Percentiles rank a stretch among this genome's conserved stretches.
Conservation (phyloP, 306 rosid species). For the Alnus rubra region DNA sequence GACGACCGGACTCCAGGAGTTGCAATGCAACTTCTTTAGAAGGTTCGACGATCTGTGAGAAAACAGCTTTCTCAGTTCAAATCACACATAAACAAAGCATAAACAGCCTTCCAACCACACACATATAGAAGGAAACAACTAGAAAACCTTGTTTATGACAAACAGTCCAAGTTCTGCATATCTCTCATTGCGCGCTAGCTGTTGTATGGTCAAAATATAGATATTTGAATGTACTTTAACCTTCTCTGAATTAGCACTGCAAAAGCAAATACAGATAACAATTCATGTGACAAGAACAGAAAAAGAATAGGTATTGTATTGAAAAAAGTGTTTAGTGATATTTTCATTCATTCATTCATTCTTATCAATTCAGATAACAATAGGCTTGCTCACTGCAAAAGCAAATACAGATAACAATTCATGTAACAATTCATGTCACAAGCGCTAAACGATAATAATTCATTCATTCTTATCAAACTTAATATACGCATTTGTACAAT, state of each 20-base stretch:
- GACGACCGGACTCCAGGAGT: constrained; percentile 89
- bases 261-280: constrained; percentile 29
- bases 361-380: not conserved
- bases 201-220: constrained; percentile 68
- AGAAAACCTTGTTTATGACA: constrained; percentile 76
- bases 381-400: no score
- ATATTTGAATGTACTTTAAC: constrained; percentile 69
- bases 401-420: no score
- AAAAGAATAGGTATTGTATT: not conserved
- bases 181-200: constrained; percentile 74
- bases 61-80: constrained; percentile 21
- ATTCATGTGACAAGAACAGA: constrained; percentile 13
- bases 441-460: no score
- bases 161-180: constrained; percentile 83
- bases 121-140: constrained; percentile 7
- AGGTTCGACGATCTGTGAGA: constrained; percentile 80
- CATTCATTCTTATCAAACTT: not conserved
- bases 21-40: constrained; percentile 93
- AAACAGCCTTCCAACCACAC: constrained; percentile 9
- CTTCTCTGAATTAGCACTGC: constrained; percentile 78
- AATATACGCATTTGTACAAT: not conserved
- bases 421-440: no score
- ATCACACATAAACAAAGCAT: constrained; percentile 25
- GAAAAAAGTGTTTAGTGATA: not conserved
- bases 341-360: not conserved